Base-by-base conservation (phyloP, 345 rosid genomes). In the Reutealis trisperma region DNA sequence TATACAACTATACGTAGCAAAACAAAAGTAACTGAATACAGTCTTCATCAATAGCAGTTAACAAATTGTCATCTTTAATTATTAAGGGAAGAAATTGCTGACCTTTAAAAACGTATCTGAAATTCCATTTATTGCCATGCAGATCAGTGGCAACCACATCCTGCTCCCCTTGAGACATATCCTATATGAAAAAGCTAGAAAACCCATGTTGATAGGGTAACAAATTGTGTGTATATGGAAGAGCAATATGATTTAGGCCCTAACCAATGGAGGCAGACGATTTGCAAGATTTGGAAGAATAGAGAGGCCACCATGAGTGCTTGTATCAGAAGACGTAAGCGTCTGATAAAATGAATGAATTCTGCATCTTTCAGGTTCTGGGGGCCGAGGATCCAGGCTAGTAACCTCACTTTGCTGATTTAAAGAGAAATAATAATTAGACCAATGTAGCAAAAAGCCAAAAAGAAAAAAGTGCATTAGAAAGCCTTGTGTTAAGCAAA, bases 231-330 rank as follows among this genome's bases (percentile, higher is more conserved):
- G 47, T 59, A 65, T 59, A 44, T 71, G 27, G 65, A 70, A 71
- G n/a, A 47, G 47, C 41, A 42, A 61, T 9, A 47, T 57, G 21
- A 47, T 19, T 32, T 44, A 61, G 51, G 77, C 42, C 77, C 92
- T 86, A 70, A 96, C 99, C 97, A 96, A 82, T 57, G 93, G 94
- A 75, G 99, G 99, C 73, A 96, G 91, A 83, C 99, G 93, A 85
- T 96, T 97, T 24, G 99, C 99, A 78, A 92, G 98, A 83, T 97
- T 90, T 57, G 97, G 89, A 72, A 92, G 93, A 82, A 96, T 98
- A n/a, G 99, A 96, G 86, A 96, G 93, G 37, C 99, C 99, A 75
- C 99, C 99, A 82, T 96, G 99, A 65, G 99, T 96, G 88, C 98
- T 93, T 51, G 99, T 96, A 84, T 96, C 99, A 41, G 99, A 96